These are phyloP conservation scores for Leucocoprinus birnbaumii DNA, from an alignment of 768 basidiomycete genomes.

Conservation along the genomic window DNA sequence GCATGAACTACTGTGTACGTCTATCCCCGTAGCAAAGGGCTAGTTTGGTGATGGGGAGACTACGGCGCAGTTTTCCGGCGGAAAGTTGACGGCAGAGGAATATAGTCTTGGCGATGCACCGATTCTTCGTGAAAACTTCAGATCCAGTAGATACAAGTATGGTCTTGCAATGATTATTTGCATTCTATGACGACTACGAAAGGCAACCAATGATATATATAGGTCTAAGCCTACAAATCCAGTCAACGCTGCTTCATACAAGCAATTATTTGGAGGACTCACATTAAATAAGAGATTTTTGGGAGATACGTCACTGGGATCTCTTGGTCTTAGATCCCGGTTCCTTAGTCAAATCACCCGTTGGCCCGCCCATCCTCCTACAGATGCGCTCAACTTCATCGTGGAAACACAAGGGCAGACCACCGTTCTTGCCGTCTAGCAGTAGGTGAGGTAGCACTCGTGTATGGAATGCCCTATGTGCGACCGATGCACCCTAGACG, in stretches of 20 bases:
- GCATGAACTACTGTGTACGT: too few species aligned
- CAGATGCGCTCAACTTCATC: slow-evolving; percentile 40
- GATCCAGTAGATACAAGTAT: neutral
- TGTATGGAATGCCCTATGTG: slow-evolving; percentile 50
- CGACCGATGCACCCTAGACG: slow-evolving; percentile 41
- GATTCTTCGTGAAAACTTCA: too few species aligned
- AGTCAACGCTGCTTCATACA: neutral
- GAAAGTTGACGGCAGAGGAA: neutral
- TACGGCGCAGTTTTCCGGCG: too few species aligned
- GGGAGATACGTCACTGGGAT: neutral
- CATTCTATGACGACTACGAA: neutral
- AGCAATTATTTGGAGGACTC: neutral
- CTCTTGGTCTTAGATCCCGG: neutral
- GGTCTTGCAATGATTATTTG: neutral
- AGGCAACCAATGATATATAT: slow-evolving; percentile 3
- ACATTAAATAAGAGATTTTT: slow-evolving; percentile 21
- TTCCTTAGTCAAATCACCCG: slow-evolving; percentile 20
- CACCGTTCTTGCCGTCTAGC: slow-evolving; percentile 25
- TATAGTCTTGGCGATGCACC: too few species aligned
- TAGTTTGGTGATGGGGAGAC: too few species aligned
- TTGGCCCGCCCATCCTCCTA: slow-evolving; percentile 47
- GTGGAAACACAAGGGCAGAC: slow-evolving; percentile 47
- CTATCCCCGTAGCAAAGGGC: too few species aligned
- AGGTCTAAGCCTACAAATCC: slow-evolving; percentile 1
- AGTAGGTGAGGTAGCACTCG: slow-evolving; percentile 43